Evolutionary conservation across 139 green algal genomes (phyloP), one percentile per base, ranked within the genome.

Genomic region (Picochlorum sp.): DNA sequence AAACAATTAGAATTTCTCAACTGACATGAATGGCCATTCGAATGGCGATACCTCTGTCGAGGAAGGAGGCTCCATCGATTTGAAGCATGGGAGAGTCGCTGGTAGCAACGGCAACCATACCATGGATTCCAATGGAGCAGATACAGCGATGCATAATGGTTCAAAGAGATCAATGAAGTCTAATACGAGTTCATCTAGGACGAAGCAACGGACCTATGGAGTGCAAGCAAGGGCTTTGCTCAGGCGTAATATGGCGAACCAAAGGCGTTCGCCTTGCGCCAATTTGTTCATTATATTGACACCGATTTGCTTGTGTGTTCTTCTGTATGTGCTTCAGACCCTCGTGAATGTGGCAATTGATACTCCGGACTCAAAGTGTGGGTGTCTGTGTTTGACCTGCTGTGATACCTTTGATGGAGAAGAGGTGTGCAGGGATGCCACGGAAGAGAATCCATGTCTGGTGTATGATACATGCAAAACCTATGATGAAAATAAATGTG

Each of bases 281-380:
- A 93, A 89, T 45, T 47, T 83, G 8, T 82, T 80, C 24, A 71
- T 91, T 21, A 63, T 92, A 13, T 63, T 68, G 1, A 75, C 75
- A 4, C 84, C 86, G 9, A 77, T 93, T 30, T 73, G 90, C 63
- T 88, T 92, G 66, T 84, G 79, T 60, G 21, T 90, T 7, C 51
- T 92, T 23, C 68, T 92, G 16, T 65, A 79, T n/a, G 55, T 78
- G 9, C 76, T 91, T n/a, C 76, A 89, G 50, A 23, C 50, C 4
- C 10, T 75, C 3, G 69, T 82, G 1, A 74, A 80, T 65, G 68
- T 52, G 2, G 60, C 63, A 3, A 28, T 91, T 8, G 69, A 88
- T 67, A 77, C 67, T 2, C 34, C 74, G 1, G 76, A 86, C 16
- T 85, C 73, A 21, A 34, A 69, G 74, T 89, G 83, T 63, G 83